Conservation (phyloP, 139 green algal genomes). For the Chlamydomonas sp. region DNA sequence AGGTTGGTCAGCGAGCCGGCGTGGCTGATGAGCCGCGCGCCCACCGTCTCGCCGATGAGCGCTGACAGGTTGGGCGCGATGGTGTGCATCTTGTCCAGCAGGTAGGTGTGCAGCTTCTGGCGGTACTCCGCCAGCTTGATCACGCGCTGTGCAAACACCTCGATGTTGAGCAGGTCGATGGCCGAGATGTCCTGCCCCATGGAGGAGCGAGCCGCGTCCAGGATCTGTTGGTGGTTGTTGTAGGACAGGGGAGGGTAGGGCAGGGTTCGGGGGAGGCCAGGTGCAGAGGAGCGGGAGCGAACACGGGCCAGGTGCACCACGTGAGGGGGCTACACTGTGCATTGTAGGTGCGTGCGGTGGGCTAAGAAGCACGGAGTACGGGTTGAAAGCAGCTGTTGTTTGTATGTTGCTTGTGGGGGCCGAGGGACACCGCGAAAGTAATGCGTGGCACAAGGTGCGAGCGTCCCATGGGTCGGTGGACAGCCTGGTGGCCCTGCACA, state of each 20-base stretch:
- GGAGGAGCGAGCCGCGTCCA: conserved; percentile 77
- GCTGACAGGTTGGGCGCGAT: conserved; percentile 96
- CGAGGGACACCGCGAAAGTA: no score
- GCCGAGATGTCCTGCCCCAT: conserved; percentile 98
- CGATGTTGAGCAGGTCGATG: conserved; percentile 98
- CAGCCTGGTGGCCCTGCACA: no score
- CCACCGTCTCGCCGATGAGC: conserved; percentile 97
- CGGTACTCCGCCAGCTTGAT: conserved; percentile 88
- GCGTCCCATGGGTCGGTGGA: no score
- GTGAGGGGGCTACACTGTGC: no score
- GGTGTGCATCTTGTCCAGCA: conserved; percentile 88
- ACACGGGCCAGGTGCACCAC: no score
- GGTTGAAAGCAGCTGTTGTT: no score
- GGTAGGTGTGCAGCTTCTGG: conserved; percentile 77
- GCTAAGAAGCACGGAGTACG: no score
- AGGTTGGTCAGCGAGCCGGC: conserved; percentile 95
- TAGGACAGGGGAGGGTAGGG: neutral
- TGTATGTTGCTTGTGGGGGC: no score
- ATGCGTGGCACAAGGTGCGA: no score
- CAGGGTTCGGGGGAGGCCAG: neutral
- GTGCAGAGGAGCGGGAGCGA: neutral
- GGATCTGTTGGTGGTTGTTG: conserved; percentile 43
- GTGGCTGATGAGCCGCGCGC: conserved; percentile 95
- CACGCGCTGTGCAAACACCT: conserved; percentile 92
- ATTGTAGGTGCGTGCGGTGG: no score